phyloP scores from a whole-genome alignment of 2,329 filamentous ascomycete species.

The Apiospora pterosperma region DNA sequence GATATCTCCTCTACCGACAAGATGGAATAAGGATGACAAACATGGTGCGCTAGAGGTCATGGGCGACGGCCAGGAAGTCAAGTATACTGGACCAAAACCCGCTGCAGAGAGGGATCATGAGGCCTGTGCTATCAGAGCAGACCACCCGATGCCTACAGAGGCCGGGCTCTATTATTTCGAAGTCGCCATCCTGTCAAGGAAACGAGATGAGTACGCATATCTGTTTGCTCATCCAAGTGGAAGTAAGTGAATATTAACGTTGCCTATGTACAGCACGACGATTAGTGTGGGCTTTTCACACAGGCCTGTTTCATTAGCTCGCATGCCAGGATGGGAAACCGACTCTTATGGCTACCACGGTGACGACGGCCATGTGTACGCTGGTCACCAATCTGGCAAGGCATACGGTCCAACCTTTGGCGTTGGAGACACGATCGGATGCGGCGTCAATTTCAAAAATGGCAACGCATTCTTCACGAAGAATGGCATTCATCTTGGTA shows the following conservation, averaged over 20 bases:
- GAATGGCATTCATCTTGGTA: slow-evolving; percentile 50
- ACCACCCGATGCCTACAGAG: slow-evolving; percentile 82
- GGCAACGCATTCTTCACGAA: slow-evolving; percentile 67
- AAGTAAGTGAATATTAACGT: slow-evolving; percentile 13
- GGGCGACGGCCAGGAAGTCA: slow-evolving; percentile 70
- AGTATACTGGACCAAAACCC: slow-evolving; percentile 46
- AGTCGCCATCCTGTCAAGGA: slow-evolving; percentile 49
- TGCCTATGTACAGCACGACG: slow-evolving; percentile 41
- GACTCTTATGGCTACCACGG: slow-evolving; percentile 69
- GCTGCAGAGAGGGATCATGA: slow-evolving; percentile 62
- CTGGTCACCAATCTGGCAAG: slow-evolving; percentile 53
- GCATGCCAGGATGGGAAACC: slow-evolving; percentile 64
- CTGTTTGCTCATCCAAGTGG: background rate
- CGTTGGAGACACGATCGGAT: slow-evolving; percentile 58
- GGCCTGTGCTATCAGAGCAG: slow-evolving; percentile 76
- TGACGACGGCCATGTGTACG: slow-evolving; percentile 62
- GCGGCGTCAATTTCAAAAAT: slow-evolving; percentile 63
- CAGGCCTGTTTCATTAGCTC: slow-evolving; percentile 48
- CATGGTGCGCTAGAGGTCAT: slow-evolving; percentile 69
- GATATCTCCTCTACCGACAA: slow-evolving; percentile 69
- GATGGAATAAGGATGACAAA: slow-evolving; percentile 81
- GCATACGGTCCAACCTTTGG: slow-evolving; percentile 55
- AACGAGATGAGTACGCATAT: slow-evolving; percentile 51
- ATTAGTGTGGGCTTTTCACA: slow-evolving; percentile 62
- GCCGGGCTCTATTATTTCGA: slow-evolving; percentile 97